Conservation (phyloP, 139 green algal genomes). For the Chlorella sp. region DNA sequence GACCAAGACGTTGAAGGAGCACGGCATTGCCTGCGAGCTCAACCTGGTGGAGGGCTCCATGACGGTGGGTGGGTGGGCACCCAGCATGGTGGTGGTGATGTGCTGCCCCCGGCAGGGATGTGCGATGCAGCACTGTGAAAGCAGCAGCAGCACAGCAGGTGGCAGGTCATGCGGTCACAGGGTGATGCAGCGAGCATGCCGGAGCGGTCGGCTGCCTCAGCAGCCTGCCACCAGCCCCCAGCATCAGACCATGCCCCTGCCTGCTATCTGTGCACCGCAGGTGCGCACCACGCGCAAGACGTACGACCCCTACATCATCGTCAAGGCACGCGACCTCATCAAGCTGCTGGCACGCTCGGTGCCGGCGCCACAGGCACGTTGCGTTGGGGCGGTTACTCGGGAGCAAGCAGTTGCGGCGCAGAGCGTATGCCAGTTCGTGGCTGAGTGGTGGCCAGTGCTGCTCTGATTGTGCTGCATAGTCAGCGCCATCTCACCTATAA, state of each 20-base stretch:
- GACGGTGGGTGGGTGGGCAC: constrained; percentile 56
- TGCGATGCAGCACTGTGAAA: too few relatives aligned
- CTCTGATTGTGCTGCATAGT: too few relatives aligned
- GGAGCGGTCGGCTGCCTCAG: too few relatives aligned
- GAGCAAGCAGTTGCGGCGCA: too few relatives aligned
- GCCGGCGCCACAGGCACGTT: constrained; percentile 88
- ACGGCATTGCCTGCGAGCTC: constrained; percentile 91
- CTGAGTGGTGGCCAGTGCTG: constrained; percentile 7
- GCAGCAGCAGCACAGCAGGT: too few relatives aligned
- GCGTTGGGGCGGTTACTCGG: too few relatives aligned
- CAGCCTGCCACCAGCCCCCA: neutral
- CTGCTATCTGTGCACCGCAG: neutral
- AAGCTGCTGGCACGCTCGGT: constrained; percentile 97
- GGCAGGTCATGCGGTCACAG: too few relatives aligned
- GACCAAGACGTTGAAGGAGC: constrained; percentile 90
- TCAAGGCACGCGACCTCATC: constrained; percentile 98
- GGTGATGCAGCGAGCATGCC: too few relatives aligned
- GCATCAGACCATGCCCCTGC: neutral
- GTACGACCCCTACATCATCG: constrained; percentile 97
- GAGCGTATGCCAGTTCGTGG: too few relatives aligned
- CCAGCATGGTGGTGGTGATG: neutral
- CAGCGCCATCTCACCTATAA: too few relatives aligned
- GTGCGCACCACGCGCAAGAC: constrained; percentile 98
- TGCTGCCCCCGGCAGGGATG: too few relatives aligned
- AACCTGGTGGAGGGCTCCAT: constrained; percentile 98